Evolutionary conservation across 768 basidiomycete species (phyloP), one percentile per base, ranked within the genome.

Genomic region (Boletus reticulatus): DNA sequence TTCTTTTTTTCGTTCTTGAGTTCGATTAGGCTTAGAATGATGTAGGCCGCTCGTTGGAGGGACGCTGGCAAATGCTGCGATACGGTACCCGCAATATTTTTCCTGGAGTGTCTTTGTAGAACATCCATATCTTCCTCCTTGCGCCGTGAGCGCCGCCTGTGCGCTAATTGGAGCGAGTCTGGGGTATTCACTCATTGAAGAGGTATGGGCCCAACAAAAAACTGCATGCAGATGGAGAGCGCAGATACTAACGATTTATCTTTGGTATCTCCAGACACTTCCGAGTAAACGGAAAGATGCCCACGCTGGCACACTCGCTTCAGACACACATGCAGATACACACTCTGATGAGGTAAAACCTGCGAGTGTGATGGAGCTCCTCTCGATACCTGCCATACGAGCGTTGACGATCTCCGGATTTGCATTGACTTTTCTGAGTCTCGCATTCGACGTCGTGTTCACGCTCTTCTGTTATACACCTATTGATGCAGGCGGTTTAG

Each of bases 401-500:
- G 77, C 79, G 4, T 62, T 85, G 34, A 79, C 80, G 34, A 60
- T 77, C 12, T 85, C 83, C 19, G 80, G 78, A 8, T 77, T 74
- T 48, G 76, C 75, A 2, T 67, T 85, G 17, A 75, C 73, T 48
- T 84, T 83, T 68, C 72, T 80, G 56, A 74, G 75, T 14, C 80
- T 80, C 0, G 78, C 78, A 1, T 88, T 84, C 60, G 83, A 86
- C 51, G 81, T 82, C 5, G 78, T 85, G 3, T 85, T 87, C 58
- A 80, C 83, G 5, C 75, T 88, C 17, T 84, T 83, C 61, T 84
- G 82, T 57, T 88, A 84, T 63, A 80, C 86, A 6, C 75, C 83
- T 14, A 66, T 87, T 14, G 55, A 72, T 31, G 62, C 74, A 0
- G 86, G 86, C 5, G 86, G 86, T 7, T 70, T 88, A 6, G 74